A percentile compares a stretch with the other conserved stretches of the same genome.
Evolutionary conservation across 257 asterid genomes (phyloP).

Genomic region (Leonotis leonurus): DNA sequence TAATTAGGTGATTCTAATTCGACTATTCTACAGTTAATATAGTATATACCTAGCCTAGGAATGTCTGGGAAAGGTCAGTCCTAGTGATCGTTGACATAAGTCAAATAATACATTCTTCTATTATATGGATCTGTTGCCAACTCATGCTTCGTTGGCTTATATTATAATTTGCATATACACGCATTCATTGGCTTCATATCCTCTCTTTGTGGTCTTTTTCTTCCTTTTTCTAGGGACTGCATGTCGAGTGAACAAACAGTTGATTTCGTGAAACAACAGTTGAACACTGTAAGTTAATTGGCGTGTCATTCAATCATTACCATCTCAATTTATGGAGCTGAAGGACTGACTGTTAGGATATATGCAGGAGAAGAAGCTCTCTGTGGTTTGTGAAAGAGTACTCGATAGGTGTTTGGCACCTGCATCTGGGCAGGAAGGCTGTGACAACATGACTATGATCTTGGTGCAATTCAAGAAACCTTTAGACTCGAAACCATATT

Average conservation of each 20-base stretch:
- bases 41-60: not conserved
- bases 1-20: not conserved
- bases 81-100: no score
- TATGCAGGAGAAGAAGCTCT: constrained; percentile 70
- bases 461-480: constrained; percentile 69
- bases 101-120: no score
- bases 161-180: not conserved
- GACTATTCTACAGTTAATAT: not conserved
- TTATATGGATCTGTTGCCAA: not conserved
- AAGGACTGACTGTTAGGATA: constrained; percentile 5
- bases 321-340: not conserved
- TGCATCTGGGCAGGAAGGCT: constrained; percentile 76
- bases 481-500: not conserved
- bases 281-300: constrained; percentile 43
- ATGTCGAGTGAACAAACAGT: constrained; percentile 84
- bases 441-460: constrained; percentile 97
- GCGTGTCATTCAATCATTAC: not conserved
- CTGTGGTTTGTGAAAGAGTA: constrained; percentile 63
- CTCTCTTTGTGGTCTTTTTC: not conserved
- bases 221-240: constrained; percentile 67
- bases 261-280: constrained; percentile 58
- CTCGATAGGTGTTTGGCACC: constrained; percentile 86
- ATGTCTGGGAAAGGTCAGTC: no score
- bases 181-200: not conserved
- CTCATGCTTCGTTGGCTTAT: constrained; percentile 5